Base-by-base conservation (phyloP, 2,329 filamentous ascomycete genomes). In the Microcyclospora tardicrescens region DNA sequence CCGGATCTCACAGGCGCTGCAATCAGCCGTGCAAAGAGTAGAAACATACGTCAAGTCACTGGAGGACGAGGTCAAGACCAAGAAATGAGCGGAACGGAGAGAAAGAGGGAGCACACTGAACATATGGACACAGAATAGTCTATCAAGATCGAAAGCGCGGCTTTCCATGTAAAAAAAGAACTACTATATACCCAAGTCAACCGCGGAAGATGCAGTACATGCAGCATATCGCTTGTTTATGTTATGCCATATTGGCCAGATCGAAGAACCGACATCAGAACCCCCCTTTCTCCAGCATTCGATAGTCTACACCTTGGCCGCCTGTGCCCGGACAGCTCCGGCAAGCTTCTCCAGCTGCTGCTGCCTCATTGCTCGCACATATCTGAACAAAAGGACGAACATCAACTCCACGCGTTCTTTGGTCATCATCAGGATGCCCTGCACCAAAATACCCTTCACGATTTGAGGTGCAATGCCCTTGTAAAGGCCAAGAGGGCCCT, bases 351-450 rank as follows among this genome's bases (percentile, higher is more conserved):
- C 71, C 33, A 93, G 65, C 57, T 81, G 79, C 48, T 81, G 71
- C 33, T 77, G 72, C 52, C 75, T 77, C 41, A 93, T 52, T 49
- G 77, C 75, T 49, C 78, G 75, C 38, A 95, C 57, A 53, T 91
- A 93, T 51, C 84, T 76, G 61, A 95, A 79, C 36, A 98, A 72
- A 19, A 94, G 66, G 45, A 96, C 69, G 58, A 95, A 96, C 33
- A 86, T 60, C 12, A 96, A 66, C 61, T 96, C 91, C 62, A 96
- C 84, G 50, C 86, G 75, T 65, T 98, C 91, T 66, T 98, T 98
- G 35, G 86, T 91, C 86, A 95, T 98, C 91, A 98, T 98, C 30
- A 98, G 69, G 40, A 98, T 77, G 36, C 91, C 91, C 58, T 98
- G 91, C 2, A 98, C 91, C 35, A 98, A 60, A 37, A 98, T 65